phyloP scores from a whole-genome alignment of 2,329 filamentous ascomycete genomes.

The Xylaria sp. region DNA sequence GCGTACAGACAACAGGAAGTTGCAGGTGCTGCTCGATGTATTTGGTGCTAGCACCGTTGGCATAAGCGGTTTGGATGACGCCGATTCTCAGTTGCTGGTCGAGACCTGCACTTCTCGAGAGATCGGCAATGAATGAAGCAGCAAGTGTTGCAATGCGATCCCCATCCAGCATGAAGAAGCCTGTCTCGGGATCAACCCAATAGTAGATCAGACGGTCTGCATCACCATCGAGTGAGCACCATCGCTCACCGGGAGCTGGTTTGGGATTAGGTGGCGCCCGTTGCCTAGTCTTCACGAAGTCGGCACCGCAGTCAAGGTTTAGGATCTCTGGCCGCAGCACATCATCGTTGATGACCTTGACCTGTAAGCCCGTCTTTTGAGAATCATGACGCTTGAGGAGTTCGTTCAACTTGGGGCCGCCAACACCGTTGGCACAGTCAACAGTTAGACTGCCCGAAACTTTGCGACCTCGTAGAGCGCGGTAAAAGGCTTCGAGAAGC shows the following conservation, averaged over 20 bases:
- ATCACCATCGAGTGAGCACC: slow-evolving; percentile 93
- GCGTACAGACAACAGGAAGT: slow-evolving; percentile 90
- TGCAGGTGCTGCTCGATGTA: slow-evolving; percentile 90
- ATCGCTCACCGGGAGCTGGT: slow-evolving; percentile 78
- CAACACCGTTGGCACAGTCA: slow-evolving; percentile 96
- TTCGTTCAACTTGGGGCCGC: slow-evolving; percentile 88
- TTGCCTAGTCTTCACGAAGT: slow-evolving; percentile 98
- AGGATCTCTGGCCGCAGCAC: slow-evolving; percentile 88
- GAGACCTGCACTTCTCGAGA: slow-evolving; percentile 82
- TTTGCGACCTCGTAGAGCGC: slow-evolving; percentile 81
- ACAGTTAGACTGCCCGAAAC: slow-evolving; percentile 81
- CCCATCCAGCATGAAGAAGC: slow-evolving; percentile 93
- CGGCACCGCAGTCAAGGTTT: slow-evolving; percentile 94
- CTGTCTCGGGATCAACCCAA: slow-evolving; percentile 82
- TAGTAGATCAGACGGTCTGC: slow-evolving; percentile 97
- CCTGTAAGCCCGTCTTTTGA: slow-evolving; percentile 76
- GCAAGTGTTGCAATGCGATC: slow-evolving; percentile 96
- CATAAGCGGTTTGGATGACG: slow-evolving; percentile 96
- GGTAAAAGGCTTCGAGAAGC: slow-evolving; percentile 83
- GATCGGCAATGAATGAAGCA: slow-evolving; percentile 91
- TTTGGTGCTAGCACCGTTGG: slow-evolving; percentile 92
- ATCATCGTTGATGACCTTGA: slow-evolving; percentile 92
- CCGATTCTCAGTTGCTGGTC: slow-evolving; percentile 86
- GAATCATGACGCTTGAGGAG: slow-evolving; percentile 83
- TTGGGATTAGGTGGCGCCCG: slow-evolving; percentile 86